Base-by-base conservation (phyloP, 768 basidiomycete species). In the Pluteus cervinus region DNA sequence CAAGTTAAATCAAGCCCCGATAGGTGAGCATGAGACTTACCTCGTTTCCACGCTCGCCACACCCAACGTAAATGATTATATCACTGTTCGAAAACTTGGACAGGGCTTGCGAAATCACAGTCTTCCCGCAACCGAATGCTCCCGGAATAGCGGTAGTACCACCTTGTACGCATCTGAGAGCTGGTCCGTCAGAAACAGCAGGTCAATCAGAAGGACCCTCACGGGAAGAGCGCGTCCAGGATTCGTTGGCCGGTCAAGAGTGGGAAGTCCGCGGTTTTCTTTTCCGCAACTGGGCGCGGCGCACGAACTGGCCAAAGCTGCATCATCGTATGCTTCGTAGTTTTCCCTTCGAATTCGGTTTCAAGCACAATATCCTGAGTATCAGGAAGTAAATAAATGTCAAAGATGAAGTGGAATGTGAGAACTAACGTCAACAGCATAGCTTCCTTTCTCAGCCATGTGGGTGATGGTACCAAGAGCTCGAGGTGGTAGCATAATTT, bases 51-150 rank as follows among this genome's bases (percentile, higher is more conserved):
- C 96, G 89, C 63, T 99, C 96, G 44, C 94, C 96, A 57, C 96
- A 98, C 17, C 96, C 96, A 50, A 99, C 96, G 56, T 99, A 99
- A 49, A 99, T 80, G 57, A 99, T 97, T 52, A 98, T 97, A 60
- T 98, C 94, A 49, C 92, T 96, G 69, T 99, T 99, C 18, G 96
- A 99, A 65, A 79, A 99, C 61, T 99, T 99, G 41, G 94, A 97
- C 47, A 98, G 68, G 14, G 94, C 94, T 66, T 97, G 88, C 18
- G 92, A 97, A 53, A 99, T 99, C 52, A 99, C 96, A 20, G 94
- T 98, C 71, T 96, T 96, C 52, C 91, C 91, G 54, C 93, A 97
- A 54, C 96, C 96, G 61, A 99, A 99, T 49, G 96, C 96, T 47
- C 96, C 96, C 16, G 96, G 96, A 63, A 98, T 99, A 43, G 91